These are phyloP conservation scores for Suillus sp. DNA, from an alignment of 768 basidiomycete species.

Conservation along the genomic window DNA sequence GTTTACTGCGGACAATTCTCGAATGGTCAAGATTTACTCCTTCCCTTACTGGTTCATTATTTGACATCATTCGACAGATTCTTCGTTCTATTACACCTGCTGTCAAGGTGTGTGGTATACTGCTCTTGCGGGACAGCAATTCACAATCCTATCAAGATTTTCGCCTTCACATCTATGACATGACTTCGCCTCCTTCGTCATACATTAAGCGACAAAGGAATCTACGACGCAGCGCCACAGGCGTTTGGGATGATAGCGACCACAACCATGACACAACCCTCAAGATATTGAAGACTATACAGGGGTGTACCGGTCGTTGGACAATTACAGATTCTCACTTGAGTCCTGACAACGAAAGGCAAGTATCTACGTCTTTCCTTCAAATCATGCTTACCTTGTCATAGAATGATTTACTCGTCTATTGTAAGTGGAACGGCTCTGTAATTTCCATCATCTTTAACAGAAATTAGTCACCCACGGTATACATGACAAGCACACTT, in stretches of 20 bases:
- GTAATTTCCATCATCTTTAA: conserved; percentile 14
- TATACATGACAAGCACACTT: conserved; percentile 73
- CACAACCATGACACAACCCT: conserved; percentile 52
- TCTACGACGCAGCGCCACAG: conserved; percentile 19
- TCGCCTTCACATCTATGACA: conserved; percentile 85
- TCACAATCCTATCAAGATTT: conserved; percentile 60
- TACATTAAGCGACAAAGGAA: conserved; percentile 21
- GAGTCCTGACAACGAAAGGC: conserved; percentile 87
- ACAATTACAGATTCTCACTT: conserved; percentile 95
- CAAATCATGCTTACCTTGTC: conserved; percentile 12
- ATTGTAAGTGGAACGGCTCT: conserved; percentile 53
- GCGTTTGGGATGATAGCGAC: conserved; percentile 28
- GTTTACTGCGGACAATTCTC: conserved; percentile 89
- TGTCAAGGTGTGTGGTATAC: conserved; percentile 59
- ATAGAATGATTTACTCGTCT: conserved; percentile 89
- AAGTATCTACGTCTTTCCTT: conserved; percentile 18
- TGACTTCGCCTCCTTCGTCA: conserved; percentile 48
- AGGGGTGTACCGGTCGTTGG: conserved; percentile 80
- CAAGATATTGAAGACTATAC: conserved; percentile 62
- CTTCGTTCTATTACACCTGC: conserved; percentile 93
- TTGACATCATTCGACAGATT: conserved; percentile 49
- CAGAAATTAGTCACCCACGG: conserved; percentile 60
- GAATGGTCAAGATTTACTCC: conserved; percentile 44
- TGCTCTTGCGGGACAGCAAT: conserved; percentile 6
- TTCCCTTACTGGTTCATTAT: conserved; percentile 11